Evolutionary conservation across 176 grass and related monocot genomes (phyloP).

Genomic region (Saccharum spontaneum): DNA sequence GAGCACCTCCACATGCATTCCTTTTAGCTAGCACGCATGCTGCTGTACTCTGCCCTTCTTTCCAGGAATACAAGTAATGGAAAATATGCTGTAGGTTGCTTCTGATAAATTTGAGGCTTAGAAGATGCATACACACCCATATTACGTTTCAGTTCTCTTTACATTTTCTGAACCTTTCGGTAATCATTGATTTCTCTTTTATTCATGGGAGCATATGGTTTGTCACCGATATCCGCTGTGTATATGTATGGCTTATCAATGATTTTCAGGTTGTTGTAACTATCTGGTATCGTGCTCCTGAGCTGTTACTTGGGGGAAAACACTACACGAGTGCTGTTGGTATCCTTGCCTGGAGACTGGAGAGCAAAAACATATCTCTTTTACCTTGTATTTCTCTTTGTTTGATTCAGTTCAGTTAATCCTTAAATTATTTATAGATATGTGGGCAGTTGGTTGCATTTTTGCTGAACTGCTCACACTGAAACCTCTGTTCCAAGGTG

Average conservation of each 20-base stretch:
- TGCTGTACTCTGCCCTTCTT: neutral
- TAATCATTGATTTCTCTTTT: constrained; percentile 13
- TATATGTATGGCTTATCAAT: constrained; percentile 21
- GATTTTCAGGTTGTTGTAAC: constrained; percentile 90
- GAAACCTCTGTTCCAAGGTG: constrained; percentile 98
- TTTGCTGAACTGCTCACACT: constrained; percentile 97
- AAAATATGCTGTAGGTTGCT: constrained; percentile 1
- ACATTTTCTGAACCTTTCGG: neutral
- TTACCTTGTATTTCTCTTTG: neutral
- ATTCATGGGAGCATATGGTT: neutral
- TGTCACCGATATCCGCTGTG: neutral
- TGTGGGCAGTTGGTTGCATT: constrained; percentile 99
- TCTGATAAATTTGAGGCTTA: constrained; percentile 18
- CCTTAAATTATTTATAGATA: constrained; percentile 78
- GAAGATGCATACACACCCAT: neutral
- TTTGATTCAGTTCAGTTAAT: constrained; percentile 13
- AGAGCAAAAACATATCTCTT: constrained; percentile 21
- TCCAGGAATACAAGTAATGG: constrained; percentile 11
- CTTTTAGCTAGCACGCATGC: neutral
- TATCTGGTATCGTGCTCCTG: constrained; percentile 97
- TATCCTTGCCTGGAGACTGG: constrained; percentile 66
- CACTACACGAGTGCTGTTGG: constrained; percentile 98
- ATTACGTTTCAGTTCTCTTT: neutral
- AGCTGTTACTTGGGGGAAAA: constrained; percentile 91
- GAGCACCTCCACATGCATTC: constrained; percentile 12